These are phyloP conservation scores for Xylaria sp. DNA, from an alignment of 2,329 filamentous ascomycete species.

Conservation along the genomic window DNA sequence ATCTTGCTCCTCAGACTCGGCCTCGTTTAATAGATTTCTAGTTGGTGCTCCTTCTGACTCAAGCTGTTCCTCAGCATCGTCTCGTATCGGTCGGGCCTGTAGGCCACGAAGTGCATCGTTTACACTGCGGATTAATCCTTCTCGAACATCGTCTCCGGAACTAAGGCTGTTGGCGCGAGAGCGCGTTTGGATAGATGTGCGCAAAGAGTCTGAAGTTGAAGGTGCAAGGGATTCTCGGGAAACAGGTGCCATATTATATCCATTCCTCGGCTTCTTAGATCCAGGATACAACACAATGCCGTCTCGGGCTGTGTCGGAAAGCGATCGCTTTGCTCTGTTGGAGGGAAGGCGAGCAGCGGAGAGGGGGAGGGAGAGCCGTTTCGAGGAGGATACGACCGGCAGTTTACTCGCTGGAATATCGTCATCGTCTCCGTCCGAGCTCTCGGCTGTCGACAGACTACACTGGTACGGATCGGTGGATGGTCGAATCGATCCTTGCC, in stretches of 20 bases:
- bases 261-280: conserved; percentile 40
- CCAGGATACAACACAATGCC: conserved; percentile 34
- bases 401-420: conserved; percentile 40
- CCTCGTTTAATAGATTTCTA: background rate
- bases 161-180: conserved; percentile 20
- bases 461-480: conserved; percentile 14
- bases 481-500: conserved; percentile 6
- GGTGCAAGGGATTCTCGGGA: conserved; percentile 4
- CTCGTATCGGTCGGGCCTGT: conserved; percentile 14
- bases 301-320: conserved; percentile 20
- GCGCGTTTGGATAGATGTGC: background rate
- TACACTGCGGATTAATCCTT: conserved; percentile 40
- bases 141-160: conserved; percentile 37
- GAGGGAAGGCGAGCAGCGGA: conserved; percentile 1
- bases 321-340: conserved; percentile 28
- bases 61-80: background rate
- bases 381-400: conserved; percentile 35
- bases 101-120: conserved; percentile 39
- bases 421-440: conserved; percentile 43
- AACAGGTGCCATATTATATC: conserved; percentile 26
- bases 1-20: background rate
- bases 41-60: background rate
- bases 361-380: conserved; percentile 21
- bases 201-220: conserved; percentile 18
- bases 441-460: conserved; percentile 29